These are phyloP conservation scores for Tetracladium setigerum DNA, from an alignment of 495 filamentous ascomycete species.

Conservation along the genomic window DNA sequence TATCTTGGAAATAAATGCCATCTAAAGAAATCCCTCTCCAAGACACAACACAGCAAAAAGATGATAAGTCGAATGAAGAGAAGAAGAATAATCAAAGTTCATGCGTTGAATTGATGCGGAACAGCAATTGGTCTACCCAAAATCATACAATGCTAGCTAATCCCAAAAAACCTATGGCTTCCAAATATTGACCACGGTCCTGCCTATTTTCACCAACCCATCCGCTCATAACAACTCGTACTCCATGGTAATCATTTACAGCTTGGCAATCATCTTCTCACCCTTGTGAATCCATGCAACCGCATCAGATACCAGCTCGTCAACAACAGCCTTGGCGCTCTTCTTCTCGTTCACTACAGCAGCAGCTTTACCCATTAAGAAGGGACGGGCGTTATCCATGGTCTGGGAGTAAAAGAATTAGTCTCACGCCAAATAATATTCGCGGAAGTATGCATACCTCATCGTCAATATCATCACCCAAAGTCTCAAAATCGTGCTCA, in stretches of 20 bases:
- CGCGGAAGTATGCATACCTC: slow-evolving; percentile 7
- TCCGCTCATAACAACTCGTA: no score
- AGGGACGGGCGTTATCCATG: slow-evolving; percentile 86
- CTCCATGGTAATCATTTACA: slow-evolving; percentile 33
- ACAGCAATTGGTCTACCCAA: no score
- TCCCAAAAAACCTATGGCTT: no score
- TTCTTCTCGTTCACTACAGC: slow-evolving; percentile 92
- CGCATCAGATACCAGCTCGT: slow-evolving; percentile 88
- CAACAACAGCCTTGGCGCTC: slow-evolving; percentile 84
- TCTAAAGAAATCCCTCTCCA: no score
- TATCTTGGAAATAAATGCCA: no score
- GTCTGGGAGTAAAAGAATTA: slow-evolving; percentile 40
- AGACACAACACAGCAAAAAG: no score
- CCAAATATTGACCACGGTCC: no score
- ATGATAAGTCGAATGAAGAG: no score
- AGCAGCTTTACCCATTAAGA: slow-evolving; percentile 93
- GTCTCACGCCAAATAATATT: neutral
- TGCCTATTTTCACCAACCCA: no score
- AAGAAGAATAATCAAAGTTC: no score
- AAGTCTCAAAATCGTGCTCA: slow-evolving; percentile 86
- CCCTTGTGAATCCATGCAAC: slow-evolving; percentile 60
- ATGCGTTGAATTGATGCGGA: no score
- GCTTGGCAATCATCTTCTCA: slow-evolving; percentile 56
- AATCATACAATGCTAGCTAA: no score
- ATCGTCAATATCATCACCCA: slow-evolving; percentile 50